Base-by-base conservation (phyloP, 345 rosid genomes). In the Streptanthus diversifolius region DNA sequence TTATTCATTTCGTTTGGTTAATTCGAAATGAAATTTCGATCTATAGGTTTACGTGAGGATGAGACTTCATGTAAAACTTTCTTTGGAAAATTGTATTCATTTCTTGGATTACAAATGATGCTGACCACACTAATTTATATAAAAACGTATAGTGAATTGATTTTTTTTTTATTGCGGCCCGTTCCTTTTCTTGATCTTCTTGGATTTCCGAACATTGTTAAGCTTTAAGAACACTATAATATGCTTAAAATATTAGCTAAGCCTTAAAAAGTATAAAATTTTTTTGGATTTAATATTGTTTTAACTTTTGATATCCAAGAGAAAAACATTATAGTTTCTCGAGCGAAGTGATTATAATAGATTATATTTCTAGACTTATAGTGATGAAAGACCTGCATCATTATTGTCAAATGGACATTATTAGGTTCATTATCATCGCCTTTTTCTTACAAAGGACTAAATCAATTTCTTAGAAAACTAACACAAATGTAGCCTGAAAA, bases 191-290 rank as follows among this genome's bases (percentile, higher is more conserved):
- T 44, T 32, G 18, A 52, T 60, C 74, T 68, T 52, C 74, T 74
- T 15, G 79, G 63, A 68, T 68, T 68, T 75, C 57, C 79, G 79
- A 75, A 59, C 55, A 47, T 37, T 58, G n/a, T 21, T 60, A 19
- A 61, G 48, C 79, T 75, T 60, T 52, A 9, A 62, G 63, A 33
- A 60, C 12, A 75, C 40, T 51, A 27, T 32, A 51, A 60, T 21
- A 32, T 66, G n/a, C 27, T 39, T 57, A 7, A 36, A 48, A 64
- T 18, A 36, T 36, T 11, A 47, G 19, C 35, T 29, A 57, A 66
- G 35, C 53, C 15, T 57, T 47, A 35, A 65, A 56, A 62, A 49
- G 27, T 44, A 53, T 11, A 7, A 18, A 32, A 33, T 17, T 19
- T 60, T 48, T 59, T 35, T 49, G n/a, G 3, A 62, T 41, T 45